Conservation (phyloP, 352 stramenopile genomes). For the Pythium pyrilobum region DNA sequence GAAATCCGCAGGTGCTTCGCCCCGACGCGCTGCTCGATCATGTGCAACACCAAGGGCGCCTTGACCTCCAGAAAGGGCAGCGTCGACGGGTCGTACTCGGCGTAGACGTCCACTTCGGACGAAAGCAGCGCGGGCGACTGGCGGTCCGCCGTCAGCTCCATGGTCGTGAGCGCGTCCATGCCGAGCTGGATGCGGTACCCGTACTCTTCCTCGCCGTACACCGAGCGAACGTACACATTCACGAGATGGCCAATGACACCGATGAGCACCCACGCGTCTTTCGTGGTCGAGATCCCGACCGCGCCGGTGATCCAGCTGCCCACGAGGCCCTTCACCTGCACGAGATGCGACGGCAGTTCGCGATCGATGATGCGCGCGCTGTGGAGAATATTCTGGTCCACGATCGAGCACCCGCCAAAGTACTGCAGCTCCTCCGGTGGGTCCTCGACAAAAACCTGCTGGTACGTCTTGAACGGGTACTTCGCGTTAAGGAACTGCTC, state of each 20-base stretch:
- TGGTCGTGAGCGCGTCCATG: constrained; percentile 81
- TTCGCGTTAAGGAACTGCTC: constrained; percentile 58
- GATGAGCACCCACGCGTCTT: constrained; percentile 82
- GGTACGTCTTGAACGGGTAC: constrained; percentile 85
- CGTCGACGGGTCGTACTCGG: constrained; percentile 69
- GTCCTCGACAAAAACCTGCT: constrained; percentile 86
- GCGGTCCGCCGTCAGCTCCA: constrained; percentile 71
- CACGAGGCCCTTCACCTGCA: constrained; percentile 71
- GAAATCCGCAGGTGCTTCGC: constrained; percentile 67
- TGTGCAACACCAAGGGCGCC: constrained; percentile 75
- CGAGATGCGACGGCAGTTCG: constrained; percentile 73
- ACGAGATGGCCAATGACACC: constrained; percentile 76
- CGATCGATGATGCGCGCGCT: constrained; percentile 78
- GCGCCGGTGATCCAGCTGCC: constrained; percentile 77
- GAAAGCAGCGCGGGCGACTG: constrained; percentile 59
- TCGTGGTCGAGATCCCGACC: constrained; percentile 79
- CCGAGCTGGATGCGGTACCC: constrained; percentile 81
- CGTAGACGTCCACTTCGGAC: constrained; percentile 79
- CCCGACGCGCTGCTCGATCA: constrained; percentile 82
- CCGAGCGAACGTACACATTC: constrained; percentile 73
- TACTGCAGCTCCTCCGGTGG: constrained; percentile 66
- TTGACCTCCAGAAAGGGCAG: constrained; percentile 79
- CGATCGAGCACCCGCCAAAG: constrained; percentile 55
- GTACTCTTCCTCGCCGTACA: constrained; percentile 82
- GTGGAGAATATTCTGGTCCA: constrained; percentile 78